A percentile compares a stretch with the other conserved stretches of the same genome.
phyloP scores from a whole-genome alignment of 345 rosid species.

The Citrus trifoliata region DNA sequence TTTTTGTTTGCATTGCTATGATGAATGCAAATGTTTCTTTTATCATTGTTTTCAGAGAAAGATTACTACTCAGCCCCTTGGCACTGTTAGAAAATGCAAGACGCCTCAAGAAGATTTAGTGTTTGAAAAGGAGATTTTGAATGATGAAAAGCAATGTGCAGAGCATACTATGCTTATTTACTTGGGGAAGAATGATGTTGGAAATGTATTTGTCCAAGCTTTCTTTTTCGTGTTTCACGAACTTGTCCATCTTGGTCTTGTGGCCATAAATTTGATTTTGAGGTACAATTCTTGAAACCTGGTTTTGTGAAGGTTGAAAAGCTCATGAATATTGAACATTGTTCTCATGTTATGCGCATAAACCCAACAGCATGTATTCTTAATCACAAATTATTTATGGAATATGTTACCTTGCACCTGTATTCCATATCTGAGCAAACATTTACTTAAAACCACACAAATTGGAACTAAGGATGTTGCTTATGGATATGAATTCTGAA shows the following conservation, averaged over 20 bases:
- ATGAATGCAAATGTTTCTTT: not conserved
- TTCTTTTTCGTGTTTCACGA: not conserved
- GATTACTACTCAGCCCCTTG: slow-evolving; percentile 79
- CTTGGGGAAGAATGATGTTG: slow-evolving; percentile 96
- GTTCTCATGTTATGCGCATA: slow-evolving; percentile 95
- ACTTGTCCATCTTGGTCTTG: not conserved
- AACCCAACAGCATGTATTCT: slow-evolving; percentile 66
- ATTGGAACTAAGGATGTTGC: not conserved
- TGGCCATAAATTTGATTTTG: not conserved
- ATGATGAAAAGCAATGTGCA: slow-evolving; percentile 87
- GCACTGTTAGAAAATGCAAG: slow-evolving; percentile 88
- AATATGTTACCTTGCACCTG: not conserved
- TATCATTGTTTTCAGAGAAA: slow-evolving; percentile 37
- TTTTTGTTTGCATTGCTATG: not conserved
- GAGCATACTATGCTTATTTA: slow-evolving; percentile 97
- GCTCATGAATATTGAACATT: slow-evolving; percentile 83
- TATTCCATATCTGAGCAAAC: not conserved
- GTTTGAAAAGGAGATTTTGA: slow-evolving; percentile 70
- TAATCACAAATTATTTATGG: slow-evolving; percentile 2
- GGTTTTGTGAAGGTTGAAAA: slow-evolving; percentile 91
- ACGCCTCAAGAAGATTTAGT: slow-evolving; percentile 71
- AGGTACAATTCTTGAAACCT: slow-evolving; percentile 61
- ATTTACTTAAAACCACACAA: not conserved
- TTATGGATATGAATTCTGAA: not conserved
- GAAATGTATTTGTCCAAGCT: slow-evolving; percentile 51